Base-by-base conservation (phyloP, 75 land plant genomes). In the Picea sitchensis region DNA sequence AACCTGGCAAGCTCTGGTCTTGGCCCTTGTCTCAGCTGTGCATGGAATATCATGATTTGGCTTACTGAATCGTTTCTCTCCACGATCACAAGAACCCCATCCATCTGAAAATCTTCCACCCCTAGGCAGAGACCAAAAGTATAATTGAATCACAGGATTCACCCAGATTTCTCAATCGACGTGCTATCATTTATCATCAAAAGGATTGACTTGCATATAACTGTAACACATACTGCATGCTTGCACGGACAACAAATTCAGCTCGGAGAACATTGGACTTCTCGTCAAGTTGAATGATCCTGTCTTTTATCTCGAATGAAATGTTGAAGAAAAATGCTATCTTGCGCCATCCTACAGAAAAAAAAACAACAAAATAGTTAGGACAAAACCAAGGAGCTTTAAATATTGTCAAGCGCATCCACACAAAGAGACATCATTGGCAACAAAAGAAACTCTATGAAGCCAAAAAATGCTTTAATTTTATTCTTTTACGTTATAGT, bases 21-120 rank as follows among this genome's bases (percentile, higher is more conserved):
- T 96, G 34, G 98, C 98, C 76, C 98, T 82, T 59, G 98, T 96
- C 85, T 96, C 98, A 51, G 98, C 96, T 82, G 98, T 96, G 80
- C 93, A 90, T 1, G 98, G 96, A 51, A 96, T 85, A 76, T 96
- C 98, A 86, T 96, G 94, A 79, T 96, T 96, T 79, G 98, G 96
- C 80, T 92, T 96, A 38, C 73, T 14, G 83, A 92, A 96, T 73
- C 84, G 85, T 81, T 96, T 96, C 84, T 96, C 98, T 57, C 89
- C 86, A 15, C 89, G 81, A 51, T 93, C 96, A 81, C 98, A 95
- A 11, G 98, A 95, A 76, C 94, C 98, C 98, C 98, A 96, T 51
- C 91, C 92, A 89, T 96, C 96, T 18, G 93, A 83, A 78, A 88
- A 96, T 61, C 98, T 90, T 5, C 98, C 94, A 78, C 97, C 85